These are phyloP conservation scores for Primulina huaijiensis DNA, from an alignment of 257 asterid species.

Conservation along the genomic window DNA sequence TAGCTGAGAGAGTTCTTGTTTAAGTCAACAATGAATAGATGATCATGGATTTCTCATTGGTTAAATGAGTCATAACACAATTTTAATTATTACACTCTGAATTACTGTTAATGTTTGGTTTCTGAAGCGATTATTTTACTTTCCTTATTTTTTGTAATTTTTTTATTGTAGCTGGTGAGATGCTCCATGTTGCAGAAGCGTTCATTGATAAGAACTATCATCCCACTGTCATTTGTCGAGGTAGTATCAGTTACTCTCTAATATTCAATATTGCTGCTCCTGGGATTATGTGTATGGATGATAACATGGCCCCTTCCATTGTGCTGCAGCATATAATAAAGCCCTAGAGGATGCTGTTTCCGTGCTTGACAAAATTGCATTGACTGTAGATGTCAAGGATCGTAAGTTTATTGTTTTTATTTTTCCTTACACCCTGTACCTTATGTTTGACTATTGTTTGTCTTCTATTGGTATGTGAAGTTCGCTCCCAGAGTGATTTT, in stretches of 20 bases:
- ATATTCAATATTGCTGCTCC: not conserved
- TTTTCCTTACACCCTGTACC: not conserved
- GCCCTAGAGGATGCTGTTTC: conserved; percentile 93
- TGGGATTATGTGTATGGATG: conserved; percentile 12
- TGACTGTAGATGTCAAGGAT: conserved; percentile 75
- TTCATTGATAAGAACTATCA: conserved; percentile 88
- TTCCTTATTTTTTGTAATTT: conserved; percentile 19
- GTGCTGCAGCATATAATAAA: conserved; percentile 67
- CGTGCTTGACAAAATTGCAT: conserved; percentile 82
- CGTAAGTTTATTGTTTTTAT: conserved; percentile 52
- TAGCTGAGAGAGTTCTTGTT: not conserved
- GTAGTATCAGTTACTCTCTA: conserved; percentile 32
- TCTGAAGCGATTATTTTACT: conserved; percentile 2
- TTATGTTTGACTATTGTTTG: not conserved
- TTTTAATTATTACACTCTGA: not conserved
- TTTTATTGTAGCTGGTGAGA: conserved; percentile 82
- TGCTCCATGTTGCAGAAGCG: conserved; percentile 99
- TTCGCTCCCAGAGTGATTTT: no score
- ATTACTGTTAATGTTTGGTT: not conserved
- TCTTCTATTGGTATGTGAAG: not conserved
- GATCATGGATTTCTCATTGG: conserved; percentile 1
- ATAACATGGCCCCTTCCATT: conserved; percentile 25
- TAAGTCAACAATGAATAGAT: not conserved
- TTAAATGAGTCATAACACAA: not conserved
- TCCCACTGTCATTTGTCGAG: conserved; percentile 92